A percentile compares a stretch with the other conserved stretches of the same genome.
Evolutionary conservation across 805 yeast species (phyloP).

Genomic region (Komagataella pastoris): DNA sequence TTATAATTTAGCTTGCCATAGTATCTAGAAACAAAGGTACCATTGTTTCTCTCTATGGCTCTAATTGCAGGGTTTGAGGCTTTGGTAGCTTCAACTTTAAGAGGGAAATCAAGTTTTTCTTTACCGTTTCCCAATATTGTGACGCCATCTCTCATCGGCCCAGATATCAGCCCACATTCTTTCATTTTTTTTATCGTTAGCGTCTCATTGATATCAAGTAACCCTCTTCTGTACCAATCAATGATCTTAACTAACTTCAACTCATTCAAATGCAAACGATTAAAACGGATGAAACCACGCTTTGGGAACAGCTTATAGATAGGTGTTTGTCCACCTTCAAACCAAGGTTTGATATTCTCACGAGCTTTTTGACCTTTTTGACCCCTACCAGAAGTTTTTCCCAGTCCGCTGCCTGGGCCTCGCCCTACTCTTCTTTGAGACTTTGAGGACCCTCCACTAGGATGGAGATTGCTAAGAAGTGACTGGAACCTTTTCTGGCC

Average conservation of each 20-base stretch:
- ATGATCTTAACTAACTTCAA: conserved; percentile 61
- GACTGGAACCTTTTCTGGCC: background rate
- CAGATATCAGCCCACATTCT: conserved; percentile 59
- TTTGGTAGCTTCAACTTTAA: conserved; percentile 69
- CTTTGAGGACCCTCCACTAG: conserved; percentile 2
- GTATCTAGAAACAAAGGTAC: conserved; percentile 62
- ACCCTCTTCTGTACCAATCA: conserved; percentile 54
- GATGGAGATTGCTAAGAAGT: conserved; percentile 1
- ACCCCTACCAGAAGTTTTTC: conserved; percentile 95
- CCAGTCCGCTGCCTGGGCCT: conserved; percentile 87
- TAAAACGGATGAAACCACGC: conserved; percentile 67
- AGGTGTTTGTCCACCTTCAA: conserved; percentile 99
- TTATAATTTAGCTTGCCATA: conserved; percentile 53
- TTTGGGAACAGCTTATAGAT: conserved; percentile 75
- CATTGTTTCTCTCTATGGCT: conserved; percentile 61
- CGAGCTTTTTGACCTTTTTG: conserved; percentile 98
- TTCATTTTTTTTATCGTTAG: conserved; percentile 68
- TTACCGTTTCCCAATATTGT: conserved; percentile 63
- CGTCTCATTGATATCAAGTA: conserved; percentile 42
- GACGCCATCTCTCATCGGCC: conserved; percentile 67
- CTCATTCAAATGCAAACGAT: conserved; percentile 35
- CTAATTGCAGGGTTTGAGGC: conserved; percentile 68
- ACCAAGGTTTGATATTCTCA: conserved; percentile 80
- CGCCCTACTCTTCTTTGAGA: conserved; percentile 74
- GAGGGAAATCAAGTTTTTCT: conserved; percentile 35